These are phyloP conservation scores for Fusarium sp. DNA, from an alignment of 2,329 filamentous ascomycete species.

Conservation along the genomic window DNA sequence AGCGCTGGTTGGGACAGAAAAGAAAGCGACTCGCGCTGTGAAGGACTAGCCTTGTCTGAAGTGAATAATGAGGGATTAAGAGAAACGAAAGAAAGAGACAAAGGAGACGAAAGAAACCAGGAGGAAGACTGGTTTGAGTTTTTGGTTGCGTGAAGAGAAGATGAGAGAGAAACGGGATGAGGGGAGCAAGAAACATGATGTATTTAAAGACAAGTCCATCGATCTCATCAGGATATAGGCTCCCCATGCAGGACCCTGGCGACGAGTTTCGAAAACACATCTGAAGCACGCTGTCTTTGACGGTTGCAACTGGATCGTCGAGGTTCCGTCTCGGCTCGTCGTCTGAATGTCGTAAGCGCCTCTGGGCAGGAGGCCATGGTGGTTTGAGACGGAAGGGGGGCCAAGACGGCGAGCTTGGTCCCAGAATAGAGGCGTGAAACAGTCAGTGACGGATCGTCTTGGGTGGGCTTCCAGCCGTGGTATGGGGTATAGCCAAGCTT, in stretches of 20 bases:
- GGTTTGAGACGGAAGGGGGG: constrained; percentile 31
- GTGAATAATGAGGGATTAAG: constrained; percentile 34
- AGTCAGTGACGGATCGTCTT: constrained; percentile 27
- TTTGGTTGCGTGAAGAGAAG: constrained; percentile 38
- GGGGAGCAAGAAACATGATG: constrained; percentile 53
- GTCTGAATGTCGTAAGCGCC: constrained; percentile 19
- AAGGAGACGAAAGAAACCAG: constrained; percentile 49
- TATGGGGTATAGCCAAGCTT: constrained; percentile 25
- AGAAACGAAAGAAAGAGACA: constrained; percentile 46
- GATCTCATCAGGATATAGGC: constrained; percentile 6
- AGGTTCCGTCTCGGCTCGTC: constrained; percentile 43
- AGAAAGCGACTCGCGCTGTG: constrained; percentile 52
- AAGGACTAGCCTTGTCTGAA: constrained; percentile 52
- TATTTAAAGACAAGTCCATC: constrained; percentile 56
- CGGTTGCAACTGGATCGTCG: constrained; percentile 36
- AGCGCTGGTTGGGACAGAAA: constrained; percentile 24
- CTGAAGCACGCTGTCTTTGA: constrained; percentile 43
- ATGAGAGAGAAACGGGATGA: constrained; percentile 41
- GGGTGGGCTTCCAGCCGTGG: constrained; percentile 24
- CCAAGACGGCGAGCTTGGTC: constrained; percentile 13
- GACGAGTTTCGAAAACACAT: constrained; percentile 42
- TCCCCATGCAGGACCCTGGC: constrained; percentile 16
- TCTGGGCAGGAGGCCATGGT: constrained; percentile 11
- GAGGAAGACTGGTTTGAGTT: constrained; percentile 45
- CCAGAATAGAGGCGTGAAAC: constrained; percentile 30